Percentiles rank a stretch among this genome's conserved stretches.
Conservation (phyloP, 805 yeast species). For the Clavispora carvajalis region DNA sequence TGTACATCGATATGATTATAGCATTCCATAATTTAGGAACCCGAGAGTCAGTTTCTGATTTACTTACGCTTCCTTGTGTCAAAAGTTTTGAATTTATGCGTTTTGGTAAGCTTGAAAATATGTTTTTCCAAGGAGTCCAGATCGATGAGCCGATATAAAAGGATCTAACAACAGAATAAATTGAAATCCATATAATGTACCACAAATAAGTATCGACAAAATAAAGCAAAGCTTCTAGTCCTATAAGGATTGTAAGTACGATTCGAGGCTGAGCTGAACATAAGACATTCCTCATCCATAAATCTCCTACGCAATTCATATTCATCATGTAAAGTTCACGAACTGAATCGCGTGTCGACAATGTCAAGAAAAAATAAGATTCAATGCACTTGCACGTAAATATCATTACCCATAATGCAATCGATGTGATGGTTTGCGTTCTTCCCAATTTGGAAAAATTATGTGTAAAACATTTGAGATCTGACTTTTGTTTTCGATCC, state of each 20-base stretch:
- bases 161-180: constrained; percentile 67
- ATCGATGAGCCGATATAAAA: constrained; percentile 73
- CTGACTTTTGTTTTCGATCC: constrained; percentile 35
- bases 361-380: constrained; percentile 86
- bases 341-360: constrained; percentile 78
- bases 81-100: constrained; percentile 69
- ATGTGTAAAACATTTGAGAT: constrained; percentile 43
- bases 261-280: constrained; percentile 57
- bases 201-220: constrained; percentile 79
- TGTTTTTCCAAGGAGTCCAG: constrained; percentile 87
- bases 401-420: constrained; percentile 64
- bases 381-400: constrained; percentile 69
- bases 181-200: constrained; percentile 78
- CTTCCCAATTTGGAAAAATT: constrained; percentile 51
- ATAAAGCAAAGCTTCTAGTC: constrained; percentile 64
- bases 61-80: constrained; percentile 33
- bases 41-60: constrained; percentile 39
- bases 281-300: constrained; percentile 43
- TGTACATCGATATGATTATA: constrained; percentile 72
- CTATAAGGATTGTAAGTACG: constrained; percentile 46
- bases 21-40: constrained; percentile 78
- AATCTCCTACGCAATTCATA: constrained; percentile 59
- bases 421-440: constrained; percentile 54
- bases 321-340: constrained; percentile 59
- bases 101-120: constrained; percentile 70